Evolutionary conservation across 352 stramenopile species (phyloP), one percentile per base, ranked within the genome.

Genomic region (Globisporangium cylindrosporum): DNA sequence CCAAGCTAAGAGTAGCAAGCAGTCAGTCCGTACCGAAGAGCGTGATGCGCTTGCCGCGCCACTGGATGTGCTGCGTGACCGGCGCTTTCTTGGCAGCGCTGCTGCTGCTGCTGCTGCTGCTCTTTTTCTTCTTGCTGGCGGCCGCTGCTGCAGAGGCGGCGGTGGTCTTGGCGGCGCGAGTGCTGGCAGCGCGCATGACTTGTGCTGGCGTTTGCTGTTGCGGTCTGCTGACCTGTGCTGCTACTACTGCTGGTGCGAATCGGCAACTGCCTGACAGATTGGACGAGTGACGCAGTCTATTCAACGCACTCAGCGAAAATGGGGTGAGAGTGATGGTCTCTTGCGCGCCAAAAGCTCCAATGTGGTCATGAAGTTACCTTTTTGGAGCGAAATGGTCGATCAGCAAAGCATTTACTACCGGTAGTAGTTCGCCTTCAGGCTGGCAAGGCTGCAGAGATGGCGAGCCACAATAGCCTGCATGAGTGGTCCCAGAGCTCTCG

Each of bases 1-100:
- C 27, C 27, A 0, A 32, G 27, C 27, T 32, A 32, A 32, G 27
- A 32, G 27, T 4, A 32, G 27, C 27, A 32, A 32, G 27, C 27
- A 32, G 27, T 32, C 27, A 36, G 32, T 41, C 5, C n/a, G 62
- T 71, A 93, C 85, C 86, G 69, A 93, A 91, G 24, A 76, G 57
- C 3, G 88, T 95, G 59, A 95, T 91, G 27, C 81, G 76, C 32
- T 81, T 80, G 62, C 84, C 84, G 14, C 82, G 84, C 84, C 85
- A 93, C 64, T 90, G 54, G 66, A 92, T 77, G 70, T 89, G 77
- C 55, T 86, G 66, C 34, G 78, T 91, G 53, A 66, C 63, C n/a
- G 62, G 25, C 18, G 60, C 36, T 64, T 79, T 80, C 59, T 73
- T 74, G 14, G 2, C 22, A 20, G 43, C 2, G 15, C 7, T 36